A percentile compares a stretch with the other conserved stretches of the same genome.
Evolutionary conservation across 495 filamentous ascomycete species (phyloP).

Genomic region (Podospora conica): DNA sequence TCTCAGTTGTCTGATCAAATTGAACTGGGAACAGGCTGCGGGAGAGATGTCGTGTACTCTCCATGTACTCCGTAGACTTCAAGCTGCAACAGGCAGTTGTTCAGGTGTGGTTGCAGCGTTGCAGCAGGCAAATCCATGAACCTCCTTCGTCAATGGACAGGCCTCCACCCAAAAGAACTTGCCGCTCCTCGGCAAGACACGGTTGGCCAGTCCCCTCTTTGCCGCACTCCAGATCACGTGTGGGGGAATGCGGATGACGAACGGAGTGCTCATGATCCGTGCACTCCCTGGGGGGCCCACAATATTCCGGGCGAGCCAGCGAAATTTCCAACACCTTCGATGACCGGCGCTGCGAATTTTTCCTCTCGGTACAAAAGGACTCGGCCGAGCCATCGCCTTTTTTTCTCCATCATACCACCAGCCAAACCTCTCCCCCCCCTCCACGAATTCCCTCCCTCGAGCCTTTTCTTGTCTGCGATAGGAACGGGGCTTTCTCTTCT

Average conservation of each 20-base stretch:
- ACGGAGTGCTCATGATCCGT: constrained; percentile 11
- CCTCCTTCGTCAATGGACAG: not conserved
- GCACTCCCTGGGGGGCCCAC: constrained; percentile 15
- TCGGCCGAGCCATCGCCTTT: constrained; percentile 13
- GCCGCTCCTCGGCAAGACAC: not conserved
- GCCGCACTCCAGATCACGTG: constrained; percentile 4
- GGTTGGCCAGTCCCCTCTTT: not conserved
- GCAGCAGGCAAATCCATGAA: not conserved
- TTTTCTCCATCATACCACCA: constrained; percentile 19
- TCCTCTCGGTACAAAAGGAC: constrained; percentile 21
- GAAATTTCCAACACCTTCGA: constrained; percentile 32
- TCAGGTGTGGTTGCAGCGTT: not conserved
- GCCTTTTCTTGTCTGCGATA: constrained; percentile 27
- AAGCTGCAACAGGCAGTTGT: not conserved
- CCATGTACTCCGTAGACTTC: no score
- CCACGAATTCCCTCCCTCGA: constrained; percentile 27
- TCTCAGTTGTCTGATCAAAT: no score
- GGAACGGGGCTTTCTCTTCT: constrained; percentile 20
- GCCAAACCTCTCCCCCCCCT: constrained; percentile 10
- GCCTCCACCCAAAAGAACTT: not conserved
- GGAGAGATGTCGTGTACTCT: not conserved
- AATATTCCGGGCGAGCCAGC: constrained; percentile 13
- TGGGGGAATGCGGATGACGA: not conserved
- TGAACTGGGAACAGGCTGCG: no score
- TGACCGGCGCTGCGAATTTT: constrained; percentile 39